phyloP scores from a whole-genome alignment of 2,329 filamentous ascomycete species.

The Exophiala bonariae region DNA sequence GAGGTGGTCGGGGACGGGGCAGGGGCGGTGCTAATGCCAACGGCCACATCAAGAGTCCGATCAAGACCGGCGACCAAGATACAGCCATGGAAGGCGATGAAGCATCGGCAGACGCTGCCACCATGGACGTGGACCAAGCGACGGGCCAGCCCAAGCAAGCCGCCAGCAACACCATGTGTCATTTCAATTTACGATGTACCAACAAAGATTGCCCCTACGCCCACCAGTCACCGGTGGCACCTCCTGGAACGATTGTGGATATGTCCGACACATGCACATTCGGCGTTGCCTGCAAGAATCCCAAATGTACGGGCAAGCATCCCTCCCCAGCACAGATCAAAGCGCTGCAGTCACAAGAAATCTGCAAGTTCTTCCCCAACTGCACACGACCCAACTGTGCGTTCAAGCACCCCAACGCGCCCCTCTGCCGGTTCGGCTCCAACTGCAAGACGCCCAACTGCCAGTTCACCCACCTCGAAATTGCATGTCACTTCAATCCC shows the following conservation, averaged over 20 bases:
- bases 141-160: conserved; percentile 49
- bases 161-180: conserved; percentile 71
- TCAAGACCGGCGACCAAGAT: conserved; percentile 17
- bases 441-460: conserved; percentile 80
- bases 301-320: conserved; percentile 88
- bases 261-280: conserved; percentile 78
- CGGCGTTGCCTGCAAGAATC: conserved; percentile 91
- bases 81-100: conserved; percentile 24
- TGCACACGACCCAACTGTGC: conserved; percentile 85
- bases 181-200: conserved; percentile 84
- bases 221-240: conserved; percentile 89
- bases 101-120: conserved; percentile 20
- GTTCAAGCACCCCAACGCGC: conserved; percentile 85
- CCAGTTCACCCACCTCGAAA: conserved; percentile 85
- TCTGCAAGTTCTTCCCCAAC: conserved; percentile 90
- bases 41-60: conserved; percentile 18
- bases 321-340: conserved; percentile 82
- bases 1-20: conserved; percentile 23
- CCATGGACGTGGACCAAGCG: conserved; percentile 61
- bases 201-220: conserved; percentile 90
- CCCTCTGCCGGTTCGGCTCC: conserved; percentile 85
- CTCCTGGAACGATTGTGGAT: conserved; percentile 74
- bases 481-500: conserved; percentile 85
- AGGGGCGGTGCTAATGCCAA: conserved; percentile 24
- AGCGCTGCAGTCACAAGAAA: conserved; percentile 76